phyloP scores from a whole-genome alignment of 2,329 filamentous ascomycete genomes.

The Talaromyces verruculosus region DNA sequence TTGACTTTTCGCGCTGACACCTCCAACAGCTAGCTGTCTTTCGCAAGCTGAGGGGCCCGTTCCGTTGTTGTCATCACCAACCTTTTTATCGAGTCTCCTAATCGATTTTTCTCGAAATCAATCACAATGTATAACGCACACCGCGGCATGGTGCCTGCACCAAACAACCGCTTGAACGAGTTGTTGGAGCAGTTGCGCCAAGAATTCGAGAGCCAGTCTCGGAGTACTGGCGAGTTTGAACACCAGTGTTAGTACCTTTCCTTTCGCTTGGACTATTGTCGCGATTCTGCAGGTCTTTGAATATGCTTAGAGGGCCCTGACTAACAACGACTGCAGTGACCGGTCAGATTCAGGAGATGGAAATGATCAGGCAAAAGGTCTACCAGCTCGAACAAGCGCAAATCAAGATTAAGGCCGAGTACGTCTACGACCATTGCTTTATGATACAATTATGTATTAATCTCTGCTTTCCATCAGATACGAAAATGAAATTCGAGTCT shows the following conservation, averaged over 20 bases:
- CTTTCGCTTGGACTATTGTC: conserved; percentile 25
- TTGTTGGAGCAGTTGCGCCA: conserved; percentile 85
- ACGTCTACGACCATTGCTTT: conserved; percentile 38
- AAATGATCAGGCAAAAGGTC: conserved; percentile 89
- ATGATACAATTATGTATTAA: background rate
- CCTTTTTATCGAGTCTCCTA: background rate
- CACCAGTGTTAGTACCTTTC: conserved; percentile 74
- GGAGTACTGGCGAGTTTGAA: conserved; percentile 82
- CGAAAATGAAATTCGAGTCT: conserved; percentile 81
- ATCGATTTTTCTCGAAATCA: background rate
- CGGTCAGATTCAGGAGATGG: conserved; percentile 90
- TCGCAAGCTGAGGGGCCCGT: conserved; percentile 11
- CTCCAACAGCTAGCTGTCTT: conserved; percentile 11
- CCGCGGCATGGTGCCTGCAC: conserved; percentile 73
- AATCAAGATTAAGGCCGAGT: conserved; percentile 88
- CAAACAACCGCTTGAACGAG: conserved; percentile 77
- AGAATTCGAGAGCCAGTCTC: conserved; percentile 84
- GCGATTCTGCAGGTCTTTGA: background rate
- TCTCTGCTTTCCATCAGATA: conserved; percentile 60
- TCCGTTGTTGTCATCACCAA: background rate
- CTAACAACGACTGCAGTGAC: conserved; percentile 62
- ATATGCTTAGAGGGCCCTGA: background rate
- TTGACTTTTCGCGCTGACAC: conserved; percentile 15
- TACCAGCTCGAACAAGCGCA: conserved; percentile 90
- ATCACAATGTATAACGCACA: conserved; percentile 78